Evolutionary conservation across 177 flowering plant species (phyloP).

Genomic region (Tripterygium wilfordii): DNA sequence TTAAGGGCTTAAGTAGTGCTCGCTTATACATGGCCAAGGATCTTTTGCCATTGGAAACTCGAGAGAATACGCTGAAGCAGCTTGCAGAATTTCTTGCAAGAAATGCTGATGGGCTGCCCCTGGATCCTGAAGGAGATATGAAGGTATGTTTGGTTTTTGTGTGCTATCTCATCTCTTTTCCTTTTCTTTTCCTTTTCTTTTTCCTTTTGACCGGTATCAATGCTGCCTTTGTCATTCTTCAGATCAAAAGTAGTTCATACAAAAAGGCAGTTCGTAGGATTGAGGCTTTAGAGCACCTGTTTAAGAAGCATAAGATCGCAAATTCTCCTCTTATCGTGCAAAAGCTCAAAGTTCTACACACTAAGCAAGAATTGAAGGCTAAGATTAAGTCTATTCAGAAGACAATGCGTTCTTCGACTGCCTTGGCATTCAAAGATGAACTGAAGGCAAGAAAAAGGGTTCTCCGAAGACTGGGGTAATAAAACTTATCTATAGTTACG

Average conservation of each 20-base stretch:
- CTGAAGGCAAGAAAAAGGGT: conserved; percentile 90
- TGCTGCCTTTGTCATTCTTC: conserved; percentile 12
- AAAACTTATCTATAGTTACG: neutral
- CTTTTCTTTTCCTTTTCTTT: neutral
- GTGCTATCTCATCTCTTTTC: neutral
- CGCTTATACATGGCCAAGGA: conserved; percentile 68
- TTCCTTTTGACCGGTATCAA: neutral
- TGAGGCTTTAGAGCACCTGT: conserved; percentile 81
- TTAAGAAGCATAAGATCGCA: conserved; percentile 73
- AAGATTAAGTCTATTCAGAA: conserved; percentile 72
- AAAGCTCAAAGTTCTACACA: conserved; percentile 70
- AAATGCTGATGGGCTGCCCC: conserved; percentile 64
- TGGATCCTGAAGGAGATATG: conserved; percentile 93
- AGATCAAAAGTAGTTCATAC: conserved; percentile 83
- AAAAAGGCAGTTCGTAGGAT: conserved; percentile 61
- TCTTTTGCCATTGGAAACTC: conserved; percentile 79
- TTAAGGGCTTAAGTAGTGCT: conserved; percentile 54
- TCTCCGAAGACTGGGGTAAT: conserved; percentile 89
- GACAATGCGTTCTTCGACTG: conserved; percentile 65
- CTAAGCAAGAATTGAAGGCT: conserved; percentile 71
- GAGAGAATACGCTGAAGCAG: conserved; percentile 85
- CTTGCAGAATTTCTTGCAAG: conserved; percentile 69
- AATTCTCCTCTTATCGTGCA: conserved; percentile 79
- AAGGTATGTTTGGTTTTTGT: conserved; percentile 36
- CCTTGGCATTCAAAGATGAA: conserved; percentile 95